These are phyloP conservation scores for Metarhizium anisopliae DNA, from an alignment of 2,329 filamentous ascomycete genomes.

Conservation along the genomic window DNA sequence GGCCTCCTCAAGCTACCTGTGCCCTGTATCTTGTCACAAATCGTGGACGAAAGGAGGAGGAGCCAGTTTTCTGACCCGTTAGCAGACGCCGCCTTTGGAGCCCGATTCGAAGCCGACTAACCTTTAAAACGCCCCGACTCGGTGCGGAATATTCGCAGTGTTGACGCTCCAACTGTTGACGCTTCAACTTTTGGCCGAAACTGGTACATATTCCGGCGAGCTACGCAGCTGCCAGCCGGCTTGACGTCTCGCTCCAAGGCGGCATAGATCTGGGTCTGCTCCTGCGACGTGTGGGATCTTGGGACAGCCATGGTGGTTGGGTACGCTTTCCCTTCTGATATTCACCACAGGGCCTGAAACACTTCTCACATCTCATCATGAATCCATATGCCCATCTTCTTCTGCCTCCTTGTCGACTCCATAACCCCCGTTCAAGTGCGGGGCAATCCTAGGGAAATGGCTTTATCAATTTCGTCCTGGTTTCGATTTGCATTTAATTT, in stretches of 20 bases:
- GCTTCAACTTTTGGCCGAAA: background rate
- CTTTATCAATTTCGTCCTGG: background rate
- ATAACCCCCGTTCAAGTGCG: conserved; percentile 2
- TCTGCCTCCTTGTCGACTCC: background rate
- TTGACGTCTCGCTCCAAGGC: conserved; percentile 4
- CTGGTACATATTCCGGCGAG: background rate
- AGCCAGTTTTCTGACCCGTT: conserved; percentile 16
- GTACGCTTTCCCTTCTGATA: conserved; percentile 24
- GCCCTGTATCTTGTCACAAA: background rate
- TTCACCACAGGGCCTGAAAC: background rate
- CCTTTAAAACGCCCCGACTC: background rate
- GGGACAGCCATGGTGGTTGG: conserved; percentile 23
- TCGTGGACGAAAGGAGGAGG: conserved; percentile 1
- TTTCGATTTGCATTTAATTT: conserved; percentile 3
- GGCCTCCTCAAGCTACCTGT: background rate
- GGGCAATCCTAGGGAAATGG: conserved; percentile 4
- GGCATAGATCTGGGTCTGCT: conserved; percentile 11
- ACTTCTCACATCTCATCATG: background rate
- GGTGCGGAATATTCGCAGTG: background rate
- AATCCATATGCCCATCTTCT: background rate
- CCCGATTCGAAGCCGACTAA: conserved; percentile 13
- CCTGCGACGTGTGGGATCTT: conserved; percentile 9
- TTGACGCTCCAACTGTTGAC: background rate
- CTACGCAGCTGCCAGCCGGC: background rate
- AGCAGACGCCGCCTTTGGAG: conserved; percentile 12